Base-by-base conservation (phyloP, 805 yeast species). In the Yamadazyma sp. region DNA sequence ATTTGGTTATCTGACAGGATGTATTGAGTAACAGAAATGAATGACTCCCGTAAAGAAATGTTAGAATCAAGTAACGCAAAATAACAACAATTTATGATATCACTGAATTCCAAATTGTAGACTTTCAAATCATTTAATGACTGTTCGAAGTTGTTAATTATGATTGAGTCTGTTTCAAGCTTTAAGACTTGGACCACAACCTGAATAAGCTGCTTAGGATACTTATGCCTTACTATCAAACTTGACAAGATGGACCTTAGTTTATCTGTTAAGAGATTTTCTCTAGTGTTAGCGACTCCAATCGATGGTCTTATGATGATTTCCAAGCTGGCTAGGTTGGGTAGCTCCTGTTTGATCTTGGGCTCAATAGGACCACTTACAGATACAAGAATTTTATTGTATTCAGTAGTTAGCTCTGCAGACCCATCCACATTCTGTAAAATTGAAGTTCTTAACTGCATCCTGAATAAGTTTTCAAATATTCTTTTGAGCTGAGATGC, bases 351-450 rank as follows among this genome's bases (percentile, higher is more conserved):
- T 49, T 91, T 75, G 10, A 78, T 61, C 55, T 82, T 83, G 8
- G 87, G 81, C 52, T 91, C 97, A 20, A 91, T 74, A 0, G 99
- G 99, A 0, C 99, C 99, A 1, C 90, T 75, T 1, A 91, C 90
- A 0, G 96, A 80, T 28, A 82, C 78, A 2, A 90, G 61, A 3
- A 84, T 80, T 40, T 75, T 75, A 1, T 84, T 77, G 12, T 58
- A 57, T 2, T 74, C 77, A n/a, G 63, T 55, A 11, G 62, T 55
- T 40, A 80, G 67, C 16, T 73, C 73, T 1, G 91, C 80, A 1
- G 95, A 85, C 1, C 97, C 97, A 57, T 88, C 96, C 2, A 82
- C 91, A 45, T 78, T 74, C 38, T 65, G 62, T 32, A 87, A 60
- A 3, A 66, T 45, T 15, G 59, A 55, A 25, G 54, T 54, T 40